Percentiles rank a stretch among this genome's conserved stretches.
Conservation (phyloP, 1,139 yeast genomes). For the Trichomonascaceae sp. region DNA sequence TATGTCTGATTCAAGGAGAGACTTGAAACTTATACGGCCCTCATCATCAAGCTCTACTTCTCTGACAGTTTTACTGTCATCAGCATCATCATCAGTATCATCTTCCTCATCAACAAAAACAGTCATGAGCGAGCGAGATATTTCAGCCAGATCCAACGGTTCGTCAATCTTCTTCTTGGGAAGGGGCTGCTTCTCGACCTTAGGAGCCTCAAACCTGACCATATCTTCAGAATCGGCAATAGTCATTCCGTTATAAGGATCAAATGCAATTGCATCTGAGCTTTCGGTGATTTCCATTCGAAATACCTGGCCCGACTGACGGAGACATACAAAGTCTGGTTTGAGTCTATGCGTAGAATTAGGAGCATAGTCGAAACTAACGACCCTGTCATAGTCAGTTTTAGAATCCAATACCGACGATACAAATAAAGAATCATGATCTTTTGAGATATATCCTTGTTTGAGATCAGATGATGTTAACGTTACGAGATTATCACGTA, state of each 20-base stretch:
- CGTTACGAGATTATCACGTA: background rate
- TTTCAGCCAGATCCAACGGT: background rate
- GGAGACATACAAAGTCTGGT: slow-evolving; percentile 70
- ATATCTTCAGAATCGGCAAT: slow-evolving; percentile 60
- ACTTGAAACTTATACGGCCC: slow-evolving; percentile 20
- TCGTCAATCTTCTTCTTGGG: background rate
- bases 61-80: slow-evolving; percentile 16
- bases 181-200: background rate
- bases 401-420: slow-evolving; percentile 69
- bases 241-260: slow-evolving; percentile 64
- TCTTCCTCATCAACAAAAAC: slow-evolving; percentile 12
- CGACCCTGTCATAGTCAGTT: slow-evolving; percentile 74
- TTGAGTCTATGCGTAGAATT: slow-evolving; percentile 39
- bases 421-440: slow-evolving; percentile 51
- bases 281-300: slow-evolving; percentile 71
- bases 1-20: slow-evolving; percentile 30
- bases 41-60: slow-evolving; percentile 21
- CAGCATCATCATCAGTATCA: slow-evolving; percentile 21
- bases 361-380: slow-evolving; percentile 77
- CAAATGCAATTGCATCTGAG: slow-evolving; percentile 58
- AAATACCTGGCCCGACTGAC: slow-evolving; percentile 84
- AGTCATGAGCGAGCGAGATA: slow-evolving; percentile 6
- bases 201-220: slow-evolving; percentile 22
- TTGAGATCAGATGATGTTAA: slow-evolving; percentile 4
- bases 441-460: slow-evolving; percentile 14